Percentiles rank a stretch among this genome's conserved stretches.
Conservation (phyloP, 2,329 filamentous ascomycete genomes). For the Trematosphaeria pertusa region DNA sequence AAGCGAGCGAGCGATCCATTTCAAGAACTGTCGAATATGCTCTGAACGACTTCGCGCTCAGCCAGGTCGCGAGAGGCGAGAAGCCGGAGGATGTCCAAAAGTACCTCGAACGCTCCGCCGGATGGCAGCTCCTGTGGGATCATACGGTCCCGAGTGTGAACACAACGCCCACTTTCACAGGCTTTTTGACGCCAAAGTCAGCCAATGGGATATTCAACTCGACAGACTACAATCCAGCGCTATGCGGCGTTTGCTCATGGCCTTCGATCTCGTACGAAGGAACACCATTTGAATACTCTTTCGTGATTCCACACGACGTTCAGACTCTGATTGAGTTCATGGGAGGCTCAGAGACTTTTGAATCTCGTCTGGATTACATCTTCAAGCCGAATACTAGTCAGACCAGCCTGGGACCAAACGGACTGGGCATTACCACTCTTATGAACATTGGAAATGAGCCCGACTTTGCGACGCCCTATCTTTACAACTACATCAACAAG, state of each 20-base stretch:
- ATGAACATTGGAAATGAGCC: conserved; percentile 65
- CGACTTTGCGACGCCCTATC: conserved; percentile 68
- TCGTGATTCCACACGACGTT: conserved; percentile 49
- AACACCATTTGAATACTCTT: conserved; percentile 49
- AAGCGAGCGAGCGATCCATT: conserved; percentile 39
- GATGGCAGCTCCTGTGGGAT: conserved; percentile 30
- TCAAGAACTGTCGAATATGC: conserved; percentile 49
- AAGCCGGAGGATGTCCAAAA: conserved; percentile 47
- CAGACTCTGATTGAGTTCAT: conserved; percentile 46
- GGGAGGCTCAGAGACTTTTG: conserved; percentile 43
- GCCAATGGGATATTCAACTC: conserved; percentile 26
- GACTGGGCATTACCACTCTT: conserved; percentile 58
- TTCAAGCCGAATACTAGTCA: conserved; percentile 43
- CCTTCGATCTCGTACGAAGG: conserved; percentile 46
- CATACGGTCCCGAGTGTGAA: conserved; percentile 27
- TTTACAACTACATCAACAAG: conserved; percentile 53
- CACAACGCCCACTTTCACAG: conserved; percentile 19
- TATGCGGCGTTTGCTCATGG: conserved; percentile 47
- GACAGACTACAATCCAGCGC: conserved; percentile 44
- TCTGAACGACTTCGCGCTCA: conserved; percentile 49
- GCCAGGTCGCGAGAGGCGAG: conserved; percentile 43
- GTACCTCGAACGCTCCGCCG: conserved; percentile 44
- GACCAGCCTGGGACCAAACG: conserved; percentile 43
- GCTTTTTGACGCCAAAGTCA: conserved; percentile 29
- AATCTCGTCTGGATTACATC: conserved; percentile 47